phyloP scores from a whole-genome alignment of 306 rosid genomes.

The Bauhinia variegata region DNA sequence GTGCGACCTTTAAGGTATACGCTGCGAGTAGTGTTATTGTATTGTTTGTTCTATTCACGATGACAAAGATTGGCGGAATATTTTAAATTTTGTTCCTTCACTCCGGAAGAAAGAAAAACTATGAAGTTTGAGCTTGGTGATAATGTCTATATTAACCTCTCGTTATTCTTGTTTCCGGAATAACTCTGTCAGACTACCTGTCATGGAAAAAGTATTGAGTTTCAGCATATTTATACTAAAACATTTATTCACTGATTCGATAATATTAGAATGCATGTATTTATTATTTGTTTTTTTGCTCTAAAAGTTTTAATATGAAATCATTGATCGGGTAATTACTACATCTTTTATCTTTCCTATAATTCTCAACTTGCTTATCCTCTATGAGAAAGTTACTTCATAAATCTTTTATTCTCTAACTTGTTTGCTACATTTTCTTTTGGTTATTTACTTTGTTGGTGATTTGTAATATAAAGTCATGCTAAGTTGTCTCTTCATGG shows the following conservation, averaged over 20 bases:
- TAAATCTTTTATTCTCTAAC: too few species aligned
- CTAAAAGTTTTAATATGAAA: background rate
- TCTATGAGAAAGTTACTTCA: background rate
- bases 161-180: background rate
- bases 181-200: background rate
- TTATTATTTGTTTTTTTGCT: background rate
- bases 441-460: too few species aligned
- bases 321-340: background rate
- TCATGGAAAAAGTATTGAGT: background rate
- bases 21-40: constrained; percentile 24
- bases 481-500: too few species aligned
- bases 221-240: background rate
- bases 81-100: constrained; percentile 21
- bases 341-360: background rate
- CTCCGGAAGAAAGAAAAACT: constrained; percentile 14
- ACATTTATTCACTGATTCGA: too few species aligned
- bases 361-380: background rate
- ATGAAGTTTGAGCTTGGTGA: background rate
- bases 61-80: constrained; percentile 28
- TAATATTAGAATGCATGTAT: background rate
- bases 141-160: background rate
- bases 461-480: too few species aligned
- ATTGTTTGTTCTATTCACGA: constrained; percentile 10
- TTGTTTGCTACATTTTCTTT: too few species aligned
- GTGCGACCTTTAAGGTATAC: constrained; percentile 89